phyloP scores from a whole-genome alignment of 306 rosid species.

The Rubus parviflorus region DNA sequence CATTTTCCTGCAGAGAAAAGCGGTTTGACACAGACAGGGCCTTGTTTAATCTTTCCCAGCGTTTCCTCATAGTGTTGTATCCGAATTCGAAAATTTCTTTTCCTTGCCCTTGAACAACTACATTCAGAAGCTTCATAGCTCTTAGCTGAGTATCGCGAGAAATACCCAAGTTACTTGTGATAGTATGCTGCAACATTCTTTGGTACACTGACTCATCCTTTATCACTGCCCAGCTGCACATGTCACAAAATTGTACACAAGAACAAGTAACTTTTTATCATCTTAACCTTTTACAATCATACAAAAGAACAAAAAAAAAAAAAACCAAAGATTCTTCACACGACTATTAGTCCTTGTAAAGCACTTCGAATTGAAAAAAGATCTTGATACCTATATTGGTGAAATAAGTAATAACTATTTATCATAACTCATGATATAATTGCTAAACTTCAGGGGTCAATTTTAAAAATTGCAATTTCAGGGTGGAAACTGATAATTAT shows the following conservation, averaged over 20 bases:
- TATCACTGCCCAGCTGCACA: conserved; percentile 53
- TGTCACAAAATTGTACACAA: neutral
- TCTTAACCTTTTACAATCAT: no score
- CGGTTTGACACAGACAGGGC: conserved; percentile 38
- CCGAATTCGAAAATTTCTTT: conserved; percentile 44
- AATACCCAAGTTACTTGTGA: conserved; percentile 26
- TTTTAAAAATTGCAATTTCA: no score
- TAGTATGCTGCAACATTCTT: conserved; percentile 31
- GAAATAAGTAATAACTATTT: no score
- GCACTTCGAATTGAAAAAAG: no score
- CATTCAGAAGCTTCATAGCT: conserved; percentile 41
- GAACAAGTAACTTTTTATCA: neutral
- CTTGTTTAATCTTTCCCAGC: conserved; percentile 39
- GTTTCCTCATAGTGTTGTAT: conserved; percentile 31
- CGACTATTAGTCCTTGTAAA: no score
- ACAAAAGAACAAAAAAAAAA: no score
- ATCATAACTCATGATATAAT: no score
- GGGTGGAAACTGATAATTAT: no score
- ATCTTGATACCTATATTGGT: no score
- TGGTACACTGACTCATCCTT: conserved; percentile 45
- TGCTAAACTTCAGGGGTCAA: no score
- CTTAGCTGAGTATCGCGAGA: conserved; percentile 52
- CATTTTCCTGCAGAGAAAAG: conserved; percentile 43
- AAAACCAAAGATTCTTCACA: no score
- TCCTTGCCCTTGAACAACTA: conserved; percentile 29